Evolutionary conservation across 352 stramenopile species (phyloP).

Genomic region (Globisporangium mamillatum): DNA sequence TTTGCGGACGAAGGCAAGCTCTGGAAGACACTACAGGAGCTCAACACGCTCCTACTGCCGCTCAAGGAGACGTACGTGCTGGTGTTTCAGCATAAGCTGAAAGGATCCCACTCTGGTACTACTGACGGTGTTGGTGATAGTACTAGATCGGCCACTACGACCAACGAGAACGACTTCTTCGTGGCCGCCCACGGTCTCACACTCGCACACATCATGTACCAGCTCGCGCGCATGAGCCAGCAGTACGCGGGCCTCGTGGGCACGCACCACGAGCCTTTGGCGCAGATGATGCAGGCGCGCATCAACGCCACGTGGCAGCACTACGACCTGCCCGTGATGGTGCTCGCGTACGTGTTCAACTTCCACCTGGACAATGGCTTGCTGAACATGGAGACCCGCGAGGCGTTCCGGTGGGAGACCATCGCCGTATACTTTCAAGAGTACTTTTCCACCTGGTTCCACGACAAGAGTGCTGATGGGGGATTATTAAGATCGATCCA

Average conservation of each 20-base stretch:
- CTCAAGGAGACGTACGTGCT: slow-evolving; percentile 62
- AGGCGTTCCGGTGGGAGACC: slow-evolving; percentile 45
- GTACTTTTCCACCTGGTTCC: slow-evolving; percentile 75
- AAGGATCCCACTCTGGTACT: neutral
- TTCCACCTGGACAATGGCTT: slow-evolving; percentile 64
- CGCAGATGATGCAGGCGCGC: slow-evolving; percentile 42
- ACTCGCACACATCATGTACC: slow-evolving; percentile 76
- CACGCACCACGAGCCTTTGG: slow-evolving; percentile 25
- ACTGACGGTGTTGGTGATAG: neutral
- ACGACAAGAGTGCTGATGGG: neutral
- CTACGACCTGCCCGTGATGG: slow-evolving; percentile 72
- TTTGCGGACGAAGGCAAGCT: slow-evolving; percentile 41
- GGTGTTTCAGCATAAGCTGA: slow-evolving; percentile 38
- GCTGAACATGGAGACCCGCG: slow-evolving; percentile 47
- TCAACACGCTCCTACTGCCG: slow-evolving; percentile 48
- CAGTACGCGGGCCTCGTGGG: slow-evolving; percentile 47
- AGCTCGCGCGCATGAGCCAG: slow-evolving; percentile 70
- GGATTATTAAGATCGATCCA: neutral
- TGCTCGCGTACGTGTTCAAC: slow-evolving; percentile 77
- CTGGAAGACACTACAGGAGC: slow-evolving; percentile 42
- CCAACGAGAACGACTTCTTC: slow-evolving; percentile 23
- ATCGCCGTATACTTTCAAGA: slow-evolving; percentile 60
- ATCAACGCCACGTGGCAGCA: slow-evolving; percentile 64
- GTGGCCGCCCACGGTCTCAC: slow-evolving; percentile 43
- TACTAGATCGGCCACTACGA: slow-evolving; percentile 3